Percentiles rank a stretch among this genome's conserved stretches.
Conservation (phyloP, 1,139 yeast species). For the Magnusiomyces clavatus region DNA sequence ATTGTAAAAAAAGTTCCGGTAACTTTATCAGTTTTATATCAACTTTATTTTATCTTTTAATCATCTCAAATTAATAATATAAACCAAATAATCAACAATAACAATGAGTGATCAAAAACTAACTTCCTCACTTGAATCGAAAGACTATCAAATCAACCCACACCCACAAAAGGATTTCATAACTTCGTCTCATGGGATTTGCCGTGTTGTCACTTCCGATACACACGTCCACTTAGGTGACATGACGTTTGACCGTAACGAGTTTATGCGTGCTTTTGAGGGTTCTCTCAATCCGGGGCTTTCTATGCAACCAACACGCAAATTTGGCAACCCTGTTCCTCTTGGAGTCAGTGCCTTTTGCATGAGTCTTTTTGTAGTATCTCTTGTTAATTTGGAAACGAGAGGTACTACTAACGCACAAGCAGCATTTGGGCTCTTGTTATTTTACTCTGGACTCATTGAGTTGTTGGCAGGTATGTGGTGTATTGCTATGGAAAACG, state of each 20-base stretch:
- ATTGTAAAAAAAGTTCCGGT: too few species aligned
- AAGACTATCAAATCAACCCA: too few species aligned
- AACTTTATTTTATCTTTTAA: too few species aligned
- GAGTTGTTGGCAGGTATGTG: conserved; percentile 69
- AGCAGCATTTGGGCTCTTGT: conserved; percentile 59
- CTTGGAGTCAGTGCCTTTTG: conserved; percentile 81
- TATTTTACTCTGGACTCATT: conserved; percentile 72
- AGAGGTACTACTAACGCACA: conserved; percentile 46
- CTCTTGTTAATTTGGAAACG: conserved; percentile 55
- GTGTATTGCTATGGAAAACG: conserved; percentile 58
- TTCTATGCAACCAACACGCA: conserved; percentile 52
- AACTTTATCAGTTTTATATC: too few species aligned
- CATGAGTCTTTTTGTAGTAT: conserved; percentile 71
- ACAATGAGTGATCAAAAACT: too few species aligned
- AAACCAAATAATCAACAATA: too few species aligned
- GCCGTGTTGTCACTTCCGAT: conserved; percentile 1
- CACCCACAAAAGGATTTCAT: too few species aligned
- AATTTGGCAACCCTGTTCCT: conserved; percentile 85
- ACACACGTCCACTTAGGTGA: conserved; percentile 49
- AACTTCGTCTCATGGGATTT: neutral
- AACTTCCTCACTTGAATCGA: too few species aligned
- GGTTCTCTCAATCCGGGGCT: conserved; percentile 60
- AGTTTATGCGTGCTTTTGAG: conserved; percentile 54
- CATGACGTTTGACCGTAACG: conserved; percentile 52
- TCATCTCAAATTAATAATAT: too few species aligned